Base-by-base conservation (phyloP, 2,329 filamentous ascomycete genomes). In the Pseudopithomyces chartarum region DNA sequence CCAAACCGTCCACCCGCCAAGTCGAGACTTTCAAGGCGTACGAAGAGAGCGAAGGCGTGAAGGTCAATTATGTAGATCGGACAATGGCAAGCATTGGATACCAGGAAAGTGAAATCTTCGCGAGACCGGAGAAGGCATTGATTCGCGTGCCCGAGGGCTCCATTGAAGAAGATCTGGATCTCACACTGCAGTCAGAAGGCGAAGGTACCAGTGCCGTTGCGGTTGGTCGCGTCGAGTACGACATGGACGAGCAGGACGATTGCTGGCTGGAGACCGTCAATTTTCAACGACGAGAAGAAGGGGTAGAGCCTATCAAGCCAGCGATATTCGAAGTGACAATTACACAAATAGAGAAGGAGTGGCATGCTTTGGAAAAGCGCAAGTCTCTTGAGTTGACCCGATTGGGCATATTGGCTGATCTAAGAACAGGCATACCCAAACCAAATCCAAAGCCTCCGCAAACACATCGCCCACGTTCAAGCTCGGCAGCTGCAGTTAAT, bases 181-280 rank as follows among this genome's bases (percentile, higher is more conserved):
- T 86, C 48, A 77, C 80, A 19, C 70, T 83, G 17, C 85, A 84
- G 59, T 80, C 80, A 17, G 89, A 90, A 47, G 84, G 83, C 8
- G 88, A 90, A 44, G 72, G 78, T 6, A 81, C 80, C 38, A 80
- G 80, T 17, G 84, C 73, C 3, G 71, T 78, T 19, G 70, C 75
- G 11, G 71, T 96, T 38, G 91, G 92, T 12, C 88, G 91, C 55
- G 95, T 99, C 19, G 95, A 99, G 73, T 99, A 99, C 74, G 95
- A 99, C 75, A 99, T 99, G 95, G 95, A 99, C 71, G 95, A 99
- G 77, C 95, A 99, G 71, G 95, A 99, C 74, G 92, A 97, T 64
- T 92, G 93, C 79, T 99, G 95, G 95, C 81, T 99, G 23, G 90
- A 95, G 65, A 85, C 87, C 38, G 87, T 94, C 72, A 99, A 99